These are phyloP conservation scores for Xylaria scruposa DNA, from an alignment of 495 filamentous ascomycete genomes.

Conservation along the genomic window DNA sequence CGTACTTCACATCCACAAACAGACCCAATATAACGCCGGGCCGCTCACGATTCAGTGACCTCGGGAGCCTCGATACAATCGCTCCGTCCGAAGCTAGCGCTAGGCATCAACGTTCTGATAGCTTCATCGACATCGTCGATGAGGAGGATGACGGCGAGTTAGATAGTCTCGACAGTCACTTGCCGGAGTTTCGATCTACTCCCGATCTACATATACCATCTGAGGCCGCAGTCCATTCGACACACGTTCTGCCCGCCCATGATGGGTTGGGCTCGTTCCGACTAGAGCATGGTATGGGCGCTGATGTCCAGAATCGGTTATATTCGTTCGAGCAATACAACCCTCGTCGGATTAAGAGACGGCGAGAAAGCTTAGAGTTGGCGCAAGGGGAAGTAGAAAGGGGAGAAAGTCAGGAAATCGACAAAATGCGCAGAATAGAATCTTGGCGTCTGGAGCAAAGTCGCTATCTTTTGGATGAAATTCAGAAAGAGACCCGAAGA, in stretches of 20 bases:
- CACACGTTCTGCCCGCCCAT: slow-evolving; percentile 81
- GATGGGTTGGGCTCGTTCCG: slow-evolving; percentile 88
- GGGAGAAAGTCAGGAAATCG: slow-evolving; percentile 64
- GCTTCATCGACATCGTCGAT: slow-evolving; percentile 53
- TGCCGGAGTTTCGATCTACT: slow-evolving; percentile 79
- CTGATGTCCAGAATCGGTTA: slow-evolving; percentile 74
- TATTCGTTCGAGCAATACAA: slow-evolving; percentile 87
- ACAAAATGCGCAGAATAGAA: slow-evolving; percentile 83
- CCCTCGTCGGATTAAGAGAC: slow-evolving; percentile 70
- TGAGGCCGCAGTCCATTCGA: slow-evolving; percentile 42
- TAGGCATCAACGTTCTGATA: slow-evolving; percentile 48
- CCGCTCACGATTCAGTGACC: slow-evolving; percentile 78
- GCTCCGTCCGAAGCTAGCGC: slow-evolving; percentile 56
- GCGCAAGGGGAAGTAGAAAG: slow-evolving; percentile 61
- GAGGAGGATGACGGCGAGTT: slow-evolving; percentile 74
- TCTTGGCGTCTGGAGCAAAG: slow-evolving; percentile 93
- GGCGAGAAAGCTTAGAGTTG: slow-evolving; percentile 67
- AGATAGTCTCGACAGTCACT: slow-evolving; percentile 88
- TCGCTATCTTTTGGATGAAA: slow-evolving; percentile 80
- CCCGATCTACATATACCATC: slow-evolving; percentile 59
- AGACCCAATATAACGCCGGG: slow-evolving; percentile 74
- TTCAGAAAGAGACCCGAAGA: slow-evolving; percentile 81
- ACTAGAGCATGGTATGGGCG: slow-evolving; percentile 49
- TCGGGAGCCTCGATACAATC: slow-evolving; percentile 79
- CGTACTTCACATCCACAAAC: slow-evolving; percentile 74